Conservation (phyloP, 129 eudicot species). For the Flaveria trinervia region DNA sequence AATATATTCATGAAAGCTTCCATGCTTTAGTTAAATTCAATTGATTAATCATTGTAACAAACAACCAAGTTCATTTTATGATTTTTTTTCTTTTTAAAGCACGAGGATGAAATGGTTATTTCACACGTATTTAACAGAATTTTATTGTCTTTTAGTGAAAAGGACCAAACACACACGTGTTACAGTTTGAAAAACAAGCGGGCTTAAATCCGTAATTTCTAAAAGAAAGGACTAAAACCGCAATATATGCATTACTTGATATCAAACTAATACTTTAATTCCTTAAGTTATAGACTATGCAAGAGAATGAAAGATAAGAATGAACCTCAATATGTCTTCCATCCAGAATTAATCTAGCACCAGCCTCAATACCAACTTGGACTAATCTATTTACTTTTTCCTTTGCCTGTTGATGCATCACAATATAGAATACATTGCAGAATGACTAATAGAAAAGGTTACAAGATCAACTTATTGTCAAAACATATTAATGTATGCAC, state of each 20-base stretch:
- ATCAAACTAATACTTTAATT: background rate
- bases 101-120: background rate
- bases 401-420: constrained; percentile 63
- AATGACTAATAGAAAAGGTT: background rate
- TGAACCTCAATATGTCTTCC: constrained; percentile 86
- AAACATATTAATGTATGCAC: constrained; percentile 37
- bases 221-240: background rate
- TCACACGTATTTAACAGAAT: background rate
- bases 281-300: constrained; percentile 1
- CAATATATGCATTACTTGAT: background rate
- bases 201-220: background rate
- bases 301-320: background rate
- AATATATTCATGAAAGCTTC: background rate
- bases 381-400: constrained; percentile 71
- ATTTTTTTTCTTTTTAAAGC: too few species aligned
- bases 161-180: too few species aligned
- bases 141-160: too few species aligned
- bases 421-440: constrained; percentile 12
- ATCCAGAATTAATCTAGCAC: constrained; percentile 91
- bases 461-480: background rate
- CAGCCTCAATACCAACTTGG: constrained; percentile 74
- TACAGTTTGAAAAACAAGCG: background rate
- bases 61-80: background rate
- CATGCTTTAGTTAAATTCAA: too few species aligned
- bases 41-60: too few species aligned